Evolutionary conservation across 768 basidiomycete genomes (phyloP), one percentile per base, ranked within the genome.

Genomic region (Arthromyces matolae): DNA sequence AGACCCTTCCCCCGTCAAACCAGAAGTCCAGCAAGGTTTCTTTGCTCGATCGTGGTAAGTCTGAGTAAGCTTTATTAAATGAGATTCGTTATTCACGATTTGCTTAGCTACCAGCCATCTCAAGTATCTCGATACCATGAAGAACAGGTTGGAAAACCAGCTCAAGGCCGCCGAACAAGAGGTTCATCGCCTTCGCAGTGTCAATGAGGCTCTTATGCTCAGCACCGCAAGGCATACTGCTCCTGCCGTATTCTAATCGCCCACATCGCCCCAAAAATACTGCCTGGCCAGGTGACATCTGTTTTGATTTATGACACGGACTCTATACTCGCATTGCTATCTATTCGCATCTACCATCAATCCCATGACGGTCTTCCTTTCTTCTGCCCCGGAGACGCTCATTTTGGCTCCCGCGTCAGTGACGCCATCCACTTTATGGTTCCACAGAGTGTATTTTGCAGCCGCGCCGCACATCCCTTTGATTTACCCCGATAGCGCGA

Each of bases 11-110:
- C 23, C 76, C 84, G 50, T 88, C 86, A 38, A 93, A 91, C 73
- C 90, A 93, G 77, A 90, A 93, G 76, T 84, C 89, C 8, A 90
- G 86, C 79, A 95, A 95, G 72, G 88, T 92, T 44, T 89, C 84
- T 53, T 73, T 94, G 47, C 79, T 95, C 57, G 93, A 94, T 60
- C 83, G 92, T 61, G 83, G 85, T 84, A 60, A 41, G 80, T 71
- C 3, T 42, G 27, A 33, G 18, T 44, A 13, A 16, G 39, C 24
- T 37, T 40, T 34, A 22, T 53, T 33, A 14, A 27, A 51, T 12
- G 35, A 45, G 24, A 33, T 19, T n/a, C n/a, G 19, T 50, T 55
- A 24, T 39, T 57, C 3, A 59, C 50, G 28, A 28, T 52, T 51
- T 54, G 29, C 40, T 32, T 20, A 85, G 88, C 91, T 33, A 89